Base-by-base conservation (phyloP, 306 rosid genomes). In the Biancaea sappan region DNA sequence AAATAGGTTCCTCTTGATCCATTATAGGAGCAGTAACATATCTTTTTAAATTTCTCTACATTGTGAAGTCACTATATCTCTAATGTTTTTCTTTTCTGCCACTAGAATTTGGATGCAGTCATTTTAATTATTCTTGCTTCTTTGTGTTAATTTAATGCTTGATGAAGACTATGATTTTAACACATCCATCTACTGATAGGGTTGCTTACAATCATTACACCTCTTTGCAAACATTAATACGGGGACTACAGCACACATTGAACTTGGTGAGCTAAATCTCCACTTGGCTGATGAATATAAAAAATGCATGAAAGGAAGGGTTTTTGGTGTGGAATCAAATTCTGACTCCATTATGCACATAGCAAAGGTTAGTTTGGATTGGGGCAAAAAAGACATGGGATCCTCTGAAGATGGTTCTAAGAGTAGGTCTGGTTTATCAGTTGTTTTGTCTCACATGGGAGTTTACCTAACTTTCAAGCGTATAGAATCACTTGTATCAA, bases 261-360 rank as follows among this genome's bases (percentile, higher is more conserved):
- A 92, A 76, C 93, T 95, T 66, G 96, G 96, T 70, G 98, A 86
- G 72, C 60, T 95, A 68, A 90, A 86, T 88, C 87, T 95, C 81
- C 84, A 76, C 72, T 72, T 87, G 93, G 88, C 88, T 28, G 90
- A 92, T 76, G 97, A 95, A 85, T 84, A 86, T 85, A 82, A 87
- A 80, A 89, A 88, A 66, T 79, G 87, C 78, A 79, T 87, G 78
- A 86, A 82, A 77, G 97, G 86, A 69, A 86, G 72, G 61, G 47
- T 78, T 74, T 88, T 86, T 47, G 84, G 85, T 1, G 77, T 81
- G 80, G 96, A 95, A 68, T 79, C 91, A 66, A 90, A 79, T 80
- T 86, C 87, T 52, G 89, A 85, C 59, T 90, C 88, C 79, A 63
- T 95, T 76, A 74, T 90, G 56, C 88, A 83, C 85, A 83, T 95